These are phyloP conservation scores for Colletotrichum cuscutae DNA, from an alignment of 2,329 filamentous ascomycete species.

Conservation along the genomic window DNA sequence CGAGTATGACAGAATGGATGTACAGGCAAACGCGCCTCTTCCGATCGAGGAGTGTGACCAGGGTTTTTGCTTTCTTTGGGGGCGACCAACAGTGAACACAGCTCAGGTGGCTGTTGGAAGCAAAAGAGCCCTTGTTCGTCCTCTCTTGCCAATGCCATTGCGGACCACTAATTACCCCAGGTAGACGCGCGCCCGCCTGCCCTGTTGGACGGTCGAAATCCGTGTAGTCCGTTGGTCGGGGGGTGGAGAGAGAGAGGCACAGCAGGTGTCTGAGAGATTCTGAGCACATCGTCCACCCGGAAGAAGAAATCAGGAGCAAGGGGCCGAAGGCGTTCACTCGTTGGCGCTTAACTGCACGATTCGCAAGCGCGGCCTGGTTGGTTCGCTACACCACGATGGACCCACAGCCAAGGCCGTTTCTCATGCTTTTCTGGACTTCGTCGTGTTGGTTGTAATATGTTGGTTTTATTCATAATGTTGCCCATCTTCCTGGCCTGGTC, in stretches of 20 bases:
- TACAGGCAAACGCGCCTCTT: neutral
- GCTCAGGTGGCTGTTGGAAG: neutral
- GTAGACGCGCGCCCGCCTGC: neutral
- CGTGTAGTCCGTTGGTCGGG: neutral
- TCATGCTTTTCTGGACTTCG: neutral
- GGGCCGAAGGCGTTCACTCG: neutral
- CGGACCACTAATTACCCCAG: neutral
- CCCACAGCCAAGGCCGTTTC: conserved; percentile 1
- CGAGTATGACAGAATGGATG: neutral
- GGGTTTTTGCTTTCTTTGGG: neutral
- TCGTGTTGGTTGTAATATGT: neutral
- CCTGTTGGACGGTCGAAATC: neutral
- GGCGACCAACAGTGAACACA: neutral
- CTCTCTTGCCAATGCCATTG: neutral
- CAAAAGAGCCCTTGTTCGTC: neutral
- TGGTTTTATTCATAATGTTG: neutral
- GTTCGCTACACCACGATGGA: neutral
- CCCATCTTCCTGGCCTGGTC: neutral
- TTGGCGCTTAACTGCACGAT: neutral
- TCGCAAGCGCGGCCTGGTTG: neutral
- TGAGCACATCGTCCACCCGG: neutral
- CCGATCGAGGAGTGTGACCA: neutral
- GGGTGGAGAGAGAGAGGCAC: neutral
- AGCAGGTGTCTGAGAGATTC: neutral
- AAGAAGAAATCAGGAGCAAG: neutral